Base-by-base conservation (phyloP, 441 rosid genomes). In the Populus hybrid region DNA sequence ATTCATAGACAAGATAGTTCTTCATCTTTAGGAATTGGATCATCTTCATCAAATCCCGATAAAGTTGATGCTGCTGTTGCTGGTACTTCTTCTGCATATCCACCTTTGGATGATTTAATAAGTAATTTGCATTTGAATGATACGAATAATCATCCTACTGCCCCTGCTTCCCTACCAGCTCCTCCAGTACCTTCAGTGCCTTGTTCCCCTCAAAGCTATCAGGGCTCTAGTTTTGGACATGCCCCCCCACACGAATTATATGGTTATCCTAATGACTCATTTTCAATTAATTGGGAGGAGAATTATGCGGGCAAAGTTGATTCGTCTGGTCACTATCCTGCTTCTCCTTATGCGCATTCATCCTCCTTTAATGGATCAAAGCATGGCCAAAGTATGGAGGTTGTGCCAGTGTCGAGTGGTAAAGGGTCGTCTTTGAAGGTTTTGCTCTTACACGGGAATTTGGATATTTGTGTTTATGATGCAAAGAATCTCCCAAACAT, bases 401-500 rank as follows among this genome's bases (percentile, higher is more conserved):
- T 94, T 74, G 90, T 91, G 7, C 91, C 89, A 12, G 83, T 81
- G 67, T 84, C 77, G 35, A 79, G 63, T 76, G 77, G 40, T 64
- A 82, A 84, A 83, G 93, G 90, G 31, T 29, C 31, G 69, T 92
- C 96, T 56, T 72, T 86, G 86, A 90, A 77, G 82, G 92, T 89
- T 79, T 83, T 91, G 72, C 86, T 95, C 42, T 74, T 95, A 70
- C 99, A 95, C 68, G 99, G 99, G 23, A 88, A 92, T 83, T 83
- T 95, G 83, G 98, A 95, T 83, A 91, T 94, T 42, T 88, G 88
- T 88, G 92, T 96, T 36, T 78, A 71, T 77, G 89, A 90, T 29
- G 98, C 99, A 0, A 85, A 69, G 64, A 88, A 90, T 81, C 98
- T 96, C 76, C 99, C 99, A 24, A 96, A 96, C 87, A 96, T 94